These are phyloP conservation scores for Mycena rebaudengoi DNA, from an alignment of 768 basidiomycete genomes.

Conservation along the genomic window DNA sequence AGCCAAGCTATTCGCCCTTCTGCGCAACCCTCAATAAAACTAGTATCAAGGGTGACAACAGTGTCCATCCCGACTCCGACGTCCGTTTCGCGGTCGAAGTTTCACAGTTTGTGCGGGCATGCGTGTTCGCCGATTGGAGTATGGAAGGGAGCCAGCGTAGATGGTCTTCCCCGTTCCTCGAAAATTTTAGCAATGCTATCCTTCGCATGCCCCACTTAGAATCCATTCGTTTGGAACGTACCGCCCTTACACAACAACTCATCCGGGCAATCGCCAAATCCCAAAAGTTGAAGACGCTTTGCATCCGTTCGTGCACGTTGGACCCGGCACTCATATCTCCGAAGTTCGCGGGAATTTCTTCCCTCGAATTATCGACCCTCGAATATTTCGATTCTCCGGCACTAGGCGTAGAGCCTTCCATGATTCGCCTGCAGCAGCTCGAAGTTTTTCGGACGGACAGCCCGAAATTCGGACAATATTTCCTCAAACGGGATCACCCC, in stretches of 20 bases:
- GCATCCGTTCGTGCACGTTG: slow-evolving; percentile 16
- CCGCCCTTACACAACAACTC: slow-evolving; percentile 7
- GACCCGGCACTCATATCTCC: not conserved
- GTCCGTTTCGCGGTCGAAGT: not conserved
- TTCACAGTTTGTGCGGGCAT: slow-evolving; percentile 8
- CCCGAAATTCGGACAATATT: slow-evolving; percentile 4
- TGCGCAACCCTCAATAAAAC: slow-evolving; percentile 5
- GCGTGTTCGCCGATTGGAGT: slow-evolving; percentile 18
- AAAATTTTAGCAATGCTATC: not conserved
- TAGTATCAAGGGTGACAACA: not conserved
- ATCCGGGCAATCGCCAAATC: slow-evolving; percentile 5
- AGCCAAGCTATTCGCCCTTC: not conserved
- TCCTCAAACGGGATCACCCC: slow-evolving; percentile 19
- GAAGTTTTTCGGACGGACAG: slow-evolving; percentile 19
- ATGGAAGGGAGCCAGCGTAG: not conserved
- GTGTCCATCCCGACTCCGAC: not conserved
- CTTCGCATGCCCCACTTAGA: slow-evolving; percentile 8
- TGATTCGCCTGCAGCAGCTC: slow-evolving; percentile 5
- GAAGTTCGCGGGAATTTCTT: not conserved
- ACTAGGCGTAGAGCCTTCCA: not conserved
- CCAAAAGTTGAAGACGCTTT: not conserved
- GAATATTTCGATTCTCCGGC: not conserved
- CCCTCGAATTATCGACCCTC: slow-evolving; percentile 2
- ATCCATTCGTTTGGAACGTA: slow-evolving; percentile 4
- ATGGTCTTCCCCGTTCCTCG: slow-evolving; percentile 1